Base-by-base conservation (phyloP, 176 grass and related monocot genomes). In the Ananas comosus region DNA sequence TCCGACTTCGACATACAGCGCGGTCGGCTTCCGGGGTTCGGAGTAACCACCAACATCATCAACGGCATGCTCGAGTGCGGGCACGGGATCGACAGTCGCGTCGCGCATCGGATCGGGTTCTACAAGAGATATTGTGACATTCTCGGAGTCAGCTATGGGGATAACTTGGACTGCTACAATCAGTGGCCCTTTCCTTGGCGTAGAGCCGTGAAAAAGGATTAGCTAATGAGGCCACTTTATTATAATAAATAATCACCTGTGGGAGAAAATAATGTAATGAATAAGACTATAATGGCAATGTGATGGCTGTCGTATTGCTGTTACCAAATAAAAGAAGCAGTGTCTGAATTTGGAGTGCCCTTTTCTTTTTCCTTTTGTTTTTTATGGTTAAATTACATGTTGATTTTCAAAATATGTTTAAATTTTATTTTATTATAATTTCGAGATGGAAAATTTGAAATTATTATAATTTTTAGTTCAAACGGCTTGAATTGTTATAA, bases 41-140 rank as follows among this genome's bases (percentile, higher is more conserved):
- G 86, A 9, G 77, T 83, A 2, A 54, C 79, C 82, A 89, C 83
- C 51, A 85, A 83, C 80, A 80, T 93, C 74, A 69, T 95, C 72
- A 94, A 84, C 21, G 83, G 83, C 48, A 83, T 83, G 27, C 0
- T 77, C 3, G 81, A 85, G 81, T 90, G 91, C 58, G 84, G 84
- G 1, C 12, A 2, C 25, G 84, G 82, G 0, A 0, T 56, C 0
- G 49, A 88, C 22, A 1, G 16, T 0, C 57, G 16, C 0, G 72
- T 70, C 10, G 49, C 10, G 0, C 27, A 78, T 50, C 72, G 87
- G 24, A 85, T 90, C 49, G 87, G 83, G 0, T 89, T 82, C 79
- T 85, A 79, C 75, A 53, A 82, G 79, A 75, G 76, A 48, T 89
- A 85, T 27, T 85, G 86, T 22, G 82, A 82, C 47, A 16, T 47